Base-by-base conservation (phyloP, 805 yeast species). In the Pichia paraexigua region DNA sequence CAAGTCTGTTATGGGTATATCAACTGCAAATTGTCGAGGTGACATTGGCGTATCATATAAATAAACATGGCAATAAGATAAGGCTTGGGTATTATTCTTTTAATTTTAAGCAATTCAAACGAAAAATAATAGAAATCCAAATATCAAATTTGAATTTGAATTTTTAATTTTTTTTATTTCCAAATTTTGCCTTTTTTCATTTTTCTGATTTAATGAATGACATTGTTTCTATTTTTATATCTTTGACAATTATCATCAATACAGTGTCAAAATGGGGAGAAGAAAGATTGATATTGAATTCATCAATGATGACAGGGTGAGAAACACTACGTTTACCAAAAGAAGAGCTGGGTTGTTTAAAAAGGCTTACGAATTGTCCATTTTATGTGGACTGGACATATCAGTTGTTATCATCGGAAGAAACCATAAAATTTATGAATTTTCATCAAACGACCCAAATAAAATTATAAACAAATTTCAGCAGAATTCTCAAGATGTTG, bases 231-330 rank as follows among this genome's bases (percentile, higher is more conserved):
- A 40, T 46, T 39, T 35, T 45, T 30, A 25, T n/a, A 5, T 44
- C 41, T 5, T 20, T 17, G 6, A 7, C 17, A 13, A 2, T 24
- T 25, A 7, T 25, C 21, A 18, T 7, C 17, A 11, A 20, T 25
- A 28, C 9, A 11, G n/a, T 11, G 15, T 7, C 42, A 52, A 39
- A 47, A 94, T 92, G 99, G 99, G 99, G 49, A 85, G 99, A 75
- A 85, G 97, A 72, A 94, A 92, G 69, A 92, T 92, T 58, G 94
- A 87, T 56, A 92, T 92, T 60, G 82, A 87, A 68, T 98, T 98
- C 39, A 82, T 92, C 53, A 73, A 82, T 13, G 96, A 92, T 60
- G 97, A 92, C 66, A 75, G 98, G 51, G 92, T 90, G 69, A 69
- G 87, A 52, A 80, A 86, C 6, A 87, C 83, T 20, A 92, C 99